Evolutionary conservation across 2,329 filamentous ascomycete genomes (phyloP).

Genomic region (Talaromyces atroroseus): DNA sequence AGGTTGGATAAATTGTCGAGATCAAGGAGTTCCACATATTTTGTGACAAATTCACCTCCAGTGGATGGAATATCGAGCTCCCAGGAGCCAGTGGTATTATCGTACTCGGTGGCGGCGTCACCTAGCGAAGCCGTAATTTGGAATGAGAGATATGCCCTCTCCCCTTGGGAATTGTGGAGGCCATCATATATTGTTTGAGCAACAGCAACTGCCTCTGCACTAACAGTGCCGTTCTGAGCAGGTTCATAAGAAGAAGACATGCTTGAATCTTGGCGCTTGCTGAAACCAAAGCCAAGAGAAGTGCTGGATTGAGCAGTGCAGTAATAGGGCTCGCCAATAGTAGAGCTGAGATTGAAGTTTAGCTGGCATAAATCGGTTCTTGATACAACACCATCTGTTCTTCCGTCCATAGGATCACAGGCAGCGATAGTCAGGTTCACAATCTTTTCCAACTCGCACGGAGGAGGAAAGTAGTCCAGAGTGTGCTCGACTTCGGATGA

Average conservation of each 20-base stretch:
- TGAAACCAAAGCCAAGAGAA: constrained; percentile 11
- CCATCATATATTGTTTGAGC: constrained; percentile 34
- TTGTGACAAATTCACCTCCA: constrained; percentile 36
- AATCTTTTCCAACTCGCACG: constrained; percentile 44
- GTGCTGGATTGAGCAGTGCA: constrained; percentile 26
- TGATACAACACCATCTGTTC: constrained; percentile 47
- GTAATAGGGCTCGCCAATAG: constrained; percentile 41
- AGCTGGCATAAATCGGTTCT: constrained; percentile 43
- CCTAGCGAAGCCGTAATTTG: constrained; percentile 23
- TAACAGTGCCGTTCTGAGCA: constrained; percentile 27
- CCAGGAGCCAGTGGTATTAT: constrained; percentile 24
- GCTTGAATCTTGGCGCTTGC: not conserved
- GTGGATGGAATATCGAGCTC: constrained; percentile 26
- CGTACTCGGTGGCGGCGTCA: constrained; percentile 22
- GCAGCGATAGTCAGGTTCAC: constrained; percentile 48
- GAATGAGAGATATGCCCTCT: constrained; percentile 37
- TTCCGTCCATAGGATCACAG: constrained; percentile 51
- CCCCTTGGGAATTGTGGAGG: constrained; percentile 35
- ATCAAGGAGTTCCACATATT: constrained; percentile 28
- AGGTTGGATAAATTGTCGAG: constrained; percentile 37
- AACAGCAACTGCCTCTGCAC: constrained; percentile 26
- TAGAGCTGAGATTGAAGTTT: constrained; percentile 39
- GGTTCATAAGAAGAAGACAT: constrained; percentile 19
- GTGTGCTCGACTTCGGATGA: not conserved
- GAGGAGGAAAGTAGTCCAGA: not conserved